A percentile compares a stretch with the other conserved stretches of the same genome.
These are phyloP conservation scores for Hypoxylon sp. DNA, from an alignment of 2,329 filamentous ascomycete genomes.

Conservation along the genomic window DNA sequence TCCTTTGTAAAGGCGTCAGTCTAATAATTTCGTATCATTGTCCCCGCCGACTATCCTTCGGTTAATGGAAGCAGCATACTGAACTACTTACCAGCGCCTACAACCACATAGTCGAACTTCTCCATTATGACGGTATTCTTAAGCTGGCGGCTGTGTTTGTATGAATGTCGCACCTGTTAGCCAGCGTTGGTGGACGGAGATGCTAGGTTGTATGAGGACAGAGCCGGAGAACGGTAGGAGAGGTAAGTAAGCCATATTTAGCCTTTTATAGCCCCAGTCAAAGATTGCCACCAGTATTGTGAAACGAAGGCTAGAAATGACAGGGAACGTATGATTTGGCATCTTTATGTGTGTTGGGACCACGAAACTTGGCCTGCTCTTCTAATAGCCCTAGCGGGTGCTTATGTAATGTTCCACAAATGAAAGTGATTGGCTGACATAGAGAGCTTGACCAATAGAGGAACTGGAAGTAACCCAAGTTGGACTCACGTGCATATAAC, in stretches of 20 bases:
- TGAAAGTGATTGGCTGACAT: slow-evolving; percentile 1
- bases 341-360: slow-evolving; percentile 3
- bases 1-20: slow-evolving; percentile 52
- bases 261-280: neutral
- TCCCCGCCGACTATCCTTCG: neutral
- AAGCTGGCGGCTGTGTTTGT: neutral
- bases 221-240: neutral
- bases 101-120: slow-evolving; percentile 61
- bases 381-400: neutral
- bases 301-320: slow-evolving; percentile 1
- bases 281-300: neutral
- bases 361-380: neutral
- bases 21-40: neutral
- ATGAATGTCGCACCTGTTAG: neutral
- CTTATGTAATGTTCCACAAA: neutral
- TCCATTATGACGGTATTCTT: neutral
- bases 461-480: neutral
- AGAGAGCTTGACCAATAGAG: neutral
- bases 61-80: neutral
- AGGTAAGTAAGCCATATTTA: neutral
- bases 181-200: neutral
- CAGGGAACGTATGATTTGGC: neutral
- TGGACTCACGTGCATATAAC: neutral
- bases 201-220: neutral
- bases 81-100: slow-evolving; percentile 66